Base-by-base conservation (phyloP, 106 monocot genomes). In the Xerophyta viscosa region DNA sequence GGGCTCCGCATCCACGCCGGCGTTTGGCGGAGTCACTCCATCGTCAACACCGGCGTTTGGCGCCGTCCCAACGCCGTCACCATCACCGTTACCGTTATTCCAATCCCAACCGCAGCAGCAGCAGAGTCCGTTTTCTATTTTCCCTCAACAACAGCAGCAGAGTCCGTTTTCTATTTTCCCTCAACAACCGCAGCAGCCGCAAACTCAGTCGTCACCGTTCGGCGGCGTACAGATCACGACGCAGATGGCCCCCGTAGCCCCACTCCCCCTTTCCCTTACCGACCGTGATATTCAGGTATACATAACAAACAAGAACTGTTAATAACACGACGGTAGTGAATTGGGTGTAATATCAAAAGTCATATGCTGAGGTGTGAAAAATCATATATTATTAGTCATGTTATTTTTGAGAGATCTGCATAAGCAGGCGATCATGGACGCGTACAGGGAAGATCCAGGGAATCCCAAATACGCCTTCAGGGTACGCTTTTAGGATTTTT, bases 231-330 rank as follows among this genome's bases (percentile, higher is more conserved):
- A 77, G 65, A 64, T 94, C 46, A 81, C 84, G 4, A 94, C 94
- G 15, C 94, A 84, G 72, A 94, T 88, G 94, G 94, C 88, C 44
- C 84, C 88, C 20, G 84, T 88, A 17, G 84, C 94, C 0, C 81
- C 88, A 0, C 70, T 94, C 54, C 57, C 77, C 18, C 54, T 70
- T 46, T 66, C 81, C 18, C 78, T 84, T 10, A 65, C 81, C 6
- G 88, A 94, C 56, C 88, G 94, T 6, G 94, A 94, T 57, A 39
- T 94, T 42, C 63, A 66, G 84, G 94, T 94, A 6, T 1, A n/a
- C n/a, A n/a, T n/a, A n/a, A n/a, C n/a, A n/a, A n/a, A n/a, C n/a
- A n/a, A n/a, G n/a, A n/a, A n/a, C n/a, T n/a, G n/a, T n/a, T n/a
- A n/a, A n/a, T n/a, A n/a, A n/a, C 33, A 33, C 33, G 11, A 11